These are phyloP conservation scores for Paramarasmius palmivorus DNA, from an alignment of 1,284 basidiomycete species.

Conservation along the genomic window DNA sequence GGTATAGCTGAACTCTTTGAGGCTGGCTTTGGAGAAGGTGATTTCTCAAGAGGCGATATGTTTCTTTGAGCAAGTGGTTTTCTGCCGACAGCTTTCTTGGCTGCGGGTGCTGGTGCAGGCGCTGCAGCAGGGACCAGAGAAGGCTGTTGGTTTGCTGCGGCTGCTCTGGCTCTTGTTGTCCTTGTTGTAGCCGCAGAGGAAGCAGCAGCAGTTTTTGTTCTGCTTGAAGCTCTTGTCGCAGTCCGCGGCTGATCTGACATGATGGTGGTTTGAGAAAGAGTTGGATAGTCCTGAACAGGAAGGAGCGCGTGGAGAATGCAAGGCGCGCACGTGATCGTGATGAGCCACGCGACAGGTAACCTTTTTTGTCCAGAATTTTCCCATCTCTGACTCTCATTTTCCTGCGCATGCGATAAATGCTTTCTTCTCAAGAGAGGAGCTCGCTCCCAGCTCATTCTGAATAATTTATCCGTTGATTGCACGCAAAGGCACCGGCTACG, in stretches of 20 bases:
- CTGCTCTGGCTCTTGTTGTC: slow-evolving; percentile 48
- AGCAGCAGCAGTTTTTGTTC: slow-evolving; percentile 33
- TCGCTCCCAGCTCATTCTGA: too few species aligned
- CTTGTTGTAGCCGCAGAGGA: slow-evolving; percentile 39
- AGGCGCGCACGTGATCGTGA: not conserved
- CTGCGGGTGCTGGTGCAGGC: slow-evolving; percentile 26
- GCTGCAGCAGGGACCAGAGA: slow-evolving; percentile 27
- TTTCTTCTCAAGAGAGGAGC: too few species aligned
- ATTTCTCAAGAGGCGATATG: slow-evolving; percentile 44
- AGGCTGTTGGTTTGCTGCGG: slow-evolving; percentile 28
- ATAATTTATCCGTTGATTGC: too few species aligned
- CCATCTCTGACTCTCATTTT: too few species aligned
- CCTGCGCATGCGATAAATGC: too few species aligned
- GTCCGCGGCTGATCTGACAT: slow-evolving; percentile 13
- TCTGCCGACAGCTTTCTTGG: slow-evolving; percentile 39
- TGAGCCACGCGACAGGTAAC: slow-evolving; percentile 14
- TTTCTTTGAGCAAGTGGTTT: slow-evolving; percentile 54
- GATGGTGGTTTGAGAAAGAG: not conserved
- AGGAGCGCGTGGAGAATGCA: not conserved
- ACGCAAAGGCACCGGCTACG: too few species aligned
- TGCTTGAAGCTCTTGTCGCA: slow-evolving; percentile 28
- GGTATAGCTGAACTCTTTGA: slow-evolving; percentile 30
- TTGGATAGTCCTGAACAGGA: not conserved
- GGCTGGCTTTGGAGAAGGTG: slow-evolving; percentile 27
- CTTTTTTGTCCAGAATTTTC: too few species aligned